Evolutionary conservation across 1,284 basidiomycete species (phyloP).

Genomic region (Sparassis latifolia): DNA sequence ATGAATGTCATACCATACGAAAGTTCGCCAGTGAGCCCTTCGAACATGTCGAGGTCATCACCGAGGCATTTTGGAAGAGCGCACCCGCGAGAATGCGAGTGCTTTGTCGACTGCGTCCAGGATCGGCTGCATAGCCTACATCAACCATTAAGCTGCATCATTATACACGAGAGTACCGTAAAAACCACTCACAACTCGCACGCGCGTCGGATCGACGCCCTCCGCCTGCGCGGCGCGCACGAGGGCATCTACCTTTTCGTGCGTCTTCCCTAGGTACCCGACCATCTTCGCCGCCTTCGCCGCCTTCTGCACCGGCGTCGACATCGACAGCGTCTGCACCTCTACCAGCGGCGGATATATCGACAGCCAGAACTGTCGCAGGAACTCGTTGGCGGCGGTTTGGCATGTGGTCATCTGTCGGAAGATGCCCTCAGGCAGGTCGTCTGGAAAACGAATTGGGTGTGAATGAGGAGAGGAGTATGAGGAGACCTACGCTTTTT

Average conservation of each 20-base stretch:
- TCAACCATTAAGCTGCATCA: constrained; percentile 2
- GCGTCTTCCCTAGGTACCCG: constrained; percentile 70
- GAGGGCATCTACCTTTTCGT: constrained; percentile 75
- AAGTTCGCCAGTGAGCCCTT: neutral
- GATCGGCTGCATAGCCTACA: constrained; percentile 75
- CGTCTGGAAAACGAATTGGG: constrained; percentile 38
- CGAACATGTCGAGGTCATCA: constrained; percentile 5
- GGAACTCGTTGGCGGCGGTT: constrained; percentile 90
- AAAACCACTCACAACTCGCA: constrained; percentile 54
- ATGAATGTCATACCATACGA: neutral
- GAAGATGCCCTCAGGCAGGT: constrained; percentile 75
- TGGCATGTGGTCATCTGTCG: constrained; percentile 84
- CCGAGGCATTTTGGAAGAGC: constrained; percentile 14
- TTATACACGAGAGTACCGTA: no score
- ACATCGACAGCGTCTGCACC: constrained; percentile 36
- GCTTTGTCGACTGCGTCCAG: constrained; percentile 77
- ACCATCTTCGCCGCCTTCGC: constrained; percentile 83
- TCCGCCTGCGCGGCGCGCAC: constrained; percentile 56
- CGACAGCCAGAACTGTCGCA: constrained; percentile 93
- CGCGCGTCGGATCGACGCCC: constrained; percentile 56
- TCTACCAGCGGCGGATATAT: constrained; percentile 75
- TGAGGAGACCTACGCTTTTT: constrained; percentile 45
- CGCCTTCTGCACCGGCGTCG: constrained; percentile 59
- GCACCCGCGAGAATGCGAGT: constrained; percentile 47
- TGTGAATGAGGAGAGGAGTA: no score